Evolutionary conservation across 2,329 filamentous ascomycete genomes (phyloP).

Genomic region (Ophiosphaerella herpotricha): DNA sequence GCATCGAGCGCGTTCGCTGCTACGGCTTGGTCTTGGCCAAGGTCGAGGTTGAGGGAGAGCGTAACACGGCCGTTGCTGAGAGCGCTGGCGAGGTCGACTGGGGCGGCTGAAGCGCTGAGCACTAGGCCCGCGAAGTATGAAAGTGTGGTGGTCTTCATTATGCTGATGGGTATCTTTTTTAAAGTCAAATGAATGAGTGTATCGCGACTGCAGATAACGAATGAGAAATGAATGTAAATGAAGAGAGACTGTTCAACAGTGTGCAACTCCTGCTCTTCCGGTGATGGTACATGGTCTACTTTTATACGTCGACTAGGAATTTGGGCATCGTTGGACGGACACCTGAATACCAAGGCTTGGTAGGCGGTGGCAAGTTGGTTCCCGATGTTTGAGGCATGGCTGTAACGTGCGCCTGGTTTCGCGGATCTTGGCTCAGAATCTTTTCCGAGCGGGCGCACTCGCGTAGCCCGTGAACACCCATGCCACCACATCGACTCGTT

Average conservation of each 20-base stretch:
- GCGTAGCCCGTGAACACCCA: background rate
- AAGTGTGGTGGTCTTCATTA: slow-evolving; percentile 24
- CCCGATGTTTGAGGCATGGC: slow-evolving; percentile 21
- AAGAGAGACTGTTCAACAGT: slow-evolving; percentile 34
- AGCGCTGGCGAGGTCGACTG: slow-evolving; percentile 11
- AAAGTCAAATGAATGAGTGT: slow-evolving; percentile 7
- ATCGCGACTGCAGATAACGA: slow-evolving; percentile 1
- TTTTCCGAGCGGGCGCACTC: background rate
- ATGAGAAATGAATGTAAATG: slow-evolving; percentile 14
- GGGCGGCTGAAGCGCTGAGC: slow-evolving; percentile 15
- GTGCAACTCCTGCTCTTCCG: slow-evolving; percentile 12
- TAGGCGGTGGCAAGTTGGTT: slow-evolving; percentile 13
- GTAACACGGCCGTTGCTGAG: slow-evolving; percentile 14
- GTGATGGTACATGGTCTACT: background rate
- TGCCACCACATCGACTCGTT: background rate
- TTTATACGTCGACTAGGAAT: slow-evolving; percentile 5
- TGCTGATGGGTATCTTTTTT: slow-evolving; percentile 17
- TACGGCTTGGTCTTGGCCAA: slow-evolving; percentile 9
- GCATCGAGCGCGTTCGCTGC: slow-evolving; percentile 8
- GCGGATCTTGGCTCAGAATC: slow-evolving; percentile 16
- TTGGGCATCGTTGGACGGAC: slow-evolving; percentile 3
- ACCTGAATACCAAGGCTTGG: slow-evolving; percentile 27
- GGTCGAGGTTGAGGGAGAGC: slow-evolving; percentile 26
- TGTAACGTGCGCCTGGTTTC: slow-evolving; percentile 19
- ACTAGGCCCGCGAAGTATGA: slow-evolving; percentile 13